Evolutionary conservation across 2,329 filamentous ascomycete species (phyloP), one percentile per base, ranked within the genome.

Genomic region (Ascochyta fabae): DNA sequence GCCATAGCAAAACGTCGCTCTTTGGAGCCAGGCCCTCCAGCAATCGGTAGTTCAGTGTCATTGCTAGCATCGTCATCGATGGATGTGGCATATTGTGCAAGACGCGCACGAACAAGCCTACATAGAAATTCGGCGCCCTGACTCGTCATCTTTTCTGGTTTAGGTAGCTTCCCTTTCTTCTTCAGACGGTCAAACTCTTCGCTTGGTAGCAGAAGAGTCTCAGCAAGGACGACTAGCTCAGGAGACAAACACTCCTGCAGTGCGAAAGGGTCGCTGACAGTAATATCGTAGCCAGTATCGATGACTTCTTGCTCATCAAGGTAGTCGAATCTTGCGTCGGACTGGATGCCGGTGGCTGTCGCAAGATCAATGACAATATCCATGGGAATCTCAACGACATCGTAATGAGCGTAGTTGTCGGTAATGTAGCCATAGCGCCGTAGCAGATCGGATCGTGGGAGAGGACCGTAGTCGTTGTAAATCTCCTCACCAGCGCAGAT

Each of bases 341-440:
- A 60, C 46, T 57, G 56, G 22, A 64, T 48, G 4, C 57, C 56
- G 5, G 59, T 57, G 16, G 50, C 41, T 12, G 55, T 59, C 2
- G 63, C 50, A 6, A 64, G 38, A 6, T 63, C 53, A 49, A 47
- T 75, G 22, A 94, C 80, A 8, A 86, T 66, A 0, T 81, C 77
- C 77, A 88, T 85, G 0, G 89, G 81, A 31, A 96, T 76, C 71
- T 97, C 93, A 1, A 91, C 88, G 1, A 96, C 91, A 64, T 96
- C 92, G 73, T 92, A 92, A 36, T 87, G 82, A 9, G 86, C 79
- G 66, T 96, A 93, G 61, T 88, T 88, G 26, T 84, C 78, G 0
- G 91, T 94, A n/a, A 92, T 86, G 67, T 96, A 96, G 16, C 93
- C 93, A 65, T 96, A 96, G 13, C 92, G 83, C 33, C 93, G 83